Evolutionary conservation across 192 early-diverging fungal species (phyloP).

Genomic region (Linnemannia elongata): DNA sequence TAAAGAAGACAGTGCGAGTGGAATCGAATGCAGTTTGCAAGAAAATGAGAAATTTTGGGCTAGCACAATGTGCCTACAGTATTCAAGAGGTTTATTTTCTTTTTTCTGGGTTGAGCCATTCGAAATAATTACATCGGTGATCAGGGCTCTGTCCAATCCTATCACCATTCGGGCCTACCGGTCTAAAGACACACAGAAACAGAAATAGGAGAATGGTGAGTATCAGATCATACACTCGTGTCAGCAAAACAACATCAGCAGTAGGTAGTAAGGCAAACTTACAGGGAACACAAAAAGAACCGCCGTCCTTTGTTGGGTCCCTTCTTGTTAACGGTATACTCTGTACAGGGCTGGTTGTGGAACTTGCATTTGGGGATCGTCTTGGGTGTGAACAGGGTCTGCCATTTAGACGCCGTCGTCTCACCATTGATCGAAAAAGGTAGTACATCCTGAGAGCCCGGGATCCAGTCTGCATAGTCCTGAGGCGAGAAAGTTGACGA

Average conservation of each 20-base stretch:
- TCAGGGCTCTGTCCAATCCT: conserved; percentile 36
- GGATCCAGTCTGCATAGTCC: conserved; percentile 53
- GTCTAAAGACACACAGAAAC: conserved; percentile 11
- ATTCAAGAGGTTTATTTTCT: neutral
- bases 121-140: conserved; percentile 45
- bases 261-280: conserved; percentile 1
- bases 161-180: conserved; percentile 44
- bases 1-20: too few relatives aligned
- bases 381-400: conserved; percentile 63
- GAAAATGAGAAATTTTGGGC: too few relatives aligned
- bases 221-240: neutral
- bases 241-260: neutral
- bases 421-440: conserved; percentile 41
- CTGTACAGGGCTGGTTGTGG: conserved; percentile 74
- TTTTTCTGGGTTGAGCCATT: conserved; percentile 43
- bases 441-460: conserved; percentile 27
- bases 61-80: too few relatives aligned
- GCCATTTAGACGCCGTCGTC: conserved; percentile 67
- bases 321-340: conserved; percentile 76
- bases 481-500: conserved; percentile 34
- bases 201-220: neutral
- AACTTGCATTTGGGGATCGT: conserved; percentile 69
- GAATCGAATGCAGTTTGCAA: too few relatives aligned
- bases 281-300: conserved; percentile 78
- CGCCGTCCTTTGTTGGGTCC: conserved; percentile 77